These are phyloP conservation scores for Microsporum ferrugineum DNA, from an alignment of 2,329 filamentous ascomycete species.

Conservation along the genomic window DNA sequence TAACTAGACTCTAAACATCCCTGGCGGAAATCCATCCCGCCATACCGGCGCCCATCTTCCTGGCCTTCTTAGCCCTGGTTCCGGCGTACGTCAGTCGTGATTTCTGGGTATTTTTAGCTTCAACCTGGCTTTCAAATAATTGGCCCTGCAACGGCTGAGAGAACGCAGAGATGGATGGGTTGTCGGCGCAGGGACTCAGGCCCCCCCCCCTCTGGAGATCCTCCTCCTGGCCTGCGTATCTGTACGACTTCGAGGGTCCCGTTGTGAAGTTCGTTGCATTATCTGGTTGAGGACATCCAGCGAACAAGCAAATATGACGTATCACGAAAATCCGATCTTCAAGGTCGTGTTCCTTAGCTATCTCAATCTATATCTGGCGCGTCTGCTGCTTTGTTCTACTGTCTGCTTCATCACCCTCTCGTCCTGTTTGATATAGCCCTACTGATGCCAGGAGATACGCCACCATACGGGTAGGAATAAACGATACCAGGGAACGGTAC, in stretches of 20 bases:
- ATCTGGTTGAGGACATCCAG: neutral
- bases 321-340: neutral
- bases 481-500: no score
- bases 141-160: neutral
- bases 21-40: slow-evolving; percentile 1
- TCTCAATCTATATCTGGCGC: neutral
- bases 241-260: slow-evolving; percentile 1
- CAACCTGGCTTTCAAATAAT: neutral
- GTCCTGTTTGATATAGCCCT: neutral
- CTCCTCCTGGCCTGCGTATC: neutral
- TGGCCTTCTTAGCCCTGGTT: neutral
- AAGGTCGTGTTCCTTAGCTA: neutral
- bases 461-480: no score
- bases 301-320: slow-evolving; percentile 3
- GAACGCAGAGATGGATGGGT: neutral
- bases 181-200: neutral
- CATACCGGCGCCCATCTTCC: neutral
- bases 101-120: neutral
- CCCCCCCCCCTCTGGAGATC: neutral
- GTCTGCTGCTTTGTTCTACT: neutral
- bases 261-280: slow-evolving; percentile 1
- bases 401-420: neutral
- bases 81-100: slow-evolving; percentile 1
- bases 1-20: neutral
- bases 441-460: no score